Base-by-base conservation (phyloP, 2,329 filamentous ascomycete genomes). In the Alternaria triticina region DNA sequence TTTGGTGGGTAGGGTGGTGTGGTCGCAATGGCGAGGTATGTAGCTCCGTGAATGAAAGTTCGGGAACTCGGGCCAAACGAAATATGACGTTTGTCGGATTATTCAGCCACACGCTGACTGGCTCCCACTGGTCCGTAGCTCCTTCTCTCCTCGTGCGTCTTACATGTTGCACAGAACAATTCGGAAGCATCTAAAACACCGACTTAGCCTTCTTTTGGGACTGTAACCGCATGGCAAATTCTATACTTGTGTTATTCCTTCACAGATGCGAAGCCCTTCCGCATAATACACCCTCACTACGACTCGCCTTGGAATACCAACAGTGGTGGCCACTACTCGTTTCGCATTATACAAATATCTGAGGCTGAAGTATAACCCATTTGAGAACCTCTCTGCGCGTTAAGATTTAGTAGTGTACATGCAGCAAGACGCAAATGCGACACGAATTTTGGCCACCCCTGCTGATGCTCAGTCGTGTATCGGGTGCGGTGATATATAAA, bases 81-180 rank as follows among this genome's bases (percentile, higher is more conserved):
- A 47, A 57, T 65, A 73, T 74, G 71, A 74, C 71, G 71, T 72
- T 70, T 17, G 46, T 40, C 45, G 54, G 54, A 62, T 62, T 62
- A 62, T 58, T 62, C 54, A 62, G 59, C 59, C 55, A 33, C 23
- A 28, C 55, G 22, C 47, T 59, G 22, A 62, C 27, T 58, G 59
- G 59, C 20, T 54, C 43, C 57, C 51, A 30, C 36, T 44, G 22
- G 30, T 54, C 40, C 57, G 33, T 30, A 23, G 28, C 20, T 20
- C 17, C 23, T 6, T 28, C 11, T 10, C 8, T 27, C 36, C 12
- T 54, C 10, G 33, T 43, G n/a, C 2, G 28, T 40, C 50, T 13
- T 54, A 25, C 30, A 27, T 13, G 28, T 51, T 4, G 27, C n/a
- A 51, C 12, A n/a, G 6, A 33, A 23, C 3, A 33, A 13, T 1